Conservation (phyloP, 306 rosid species). For the Pyrus bretschneideri region DNA sequence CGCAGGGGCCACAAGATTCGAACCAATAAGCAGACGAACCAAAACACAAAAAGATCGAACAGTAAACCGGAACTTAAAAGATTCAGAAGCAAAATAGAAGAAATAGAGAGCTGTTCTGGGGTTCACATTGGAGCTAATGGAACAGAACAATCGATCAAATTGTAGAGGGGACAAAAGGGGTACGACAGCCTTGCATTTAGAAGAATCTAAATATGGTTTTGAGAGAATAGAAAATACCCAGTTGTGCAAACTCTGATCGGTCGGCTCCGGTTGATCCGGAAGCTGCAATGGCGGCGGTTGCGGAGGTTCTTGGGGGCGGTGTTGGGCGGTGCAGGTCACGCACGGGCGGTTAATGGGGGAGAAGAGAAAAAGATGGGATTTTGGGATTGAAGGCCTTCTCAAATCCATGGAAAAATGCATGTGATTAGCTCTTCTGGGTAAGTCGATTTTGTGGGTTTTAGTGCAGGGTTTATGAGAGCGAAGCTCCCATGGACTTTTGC, state of each 20-base stretch:
- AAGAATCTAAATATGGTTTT: slow-evolving; percentile 39
- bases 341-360: neutral
- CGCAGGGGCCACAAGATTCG: slow-evolving; percentile 37
- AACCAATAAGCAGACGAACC: slow-evolving; percentile 45
- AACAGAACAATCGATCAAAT: slow-evolving; percentile 44
- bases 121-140: slow-evolving; percentile 33
- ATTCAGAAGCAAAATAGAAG: slow-evolving; percentile 42
- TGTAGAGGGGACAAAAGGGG: slow-evolving; percentile 50
- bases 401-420: neutral
- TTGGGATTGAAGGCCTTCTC: neutral
- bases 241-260: slow-evolving; percentile 6
- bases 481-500: neutral
- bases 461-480: neutral
- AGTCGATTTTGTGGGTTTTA: neutral
- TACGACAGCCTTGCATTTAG: slow-evolving; percentile 40
- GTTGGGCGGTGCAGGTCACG: neutral
- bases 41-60: slow-evolving; percentile 54
- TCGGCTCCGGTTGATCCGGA: slow-evolving; percentile 10
- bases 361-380: neutral
- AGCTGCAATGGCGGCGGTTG: neutral
- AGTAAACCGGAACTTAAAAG: slow-evolving; percentile 45
- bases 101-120: slow-evolving; percentile 49
- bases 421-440: neutral
- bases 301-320: neutral
- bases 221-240: slow-evolving; percentile 49